These are phyloP conservation scores for Schizosaccharomyces japonicus DNA, from an alignment of 805 yeast species.

Conservation along the genomic window DNA sequence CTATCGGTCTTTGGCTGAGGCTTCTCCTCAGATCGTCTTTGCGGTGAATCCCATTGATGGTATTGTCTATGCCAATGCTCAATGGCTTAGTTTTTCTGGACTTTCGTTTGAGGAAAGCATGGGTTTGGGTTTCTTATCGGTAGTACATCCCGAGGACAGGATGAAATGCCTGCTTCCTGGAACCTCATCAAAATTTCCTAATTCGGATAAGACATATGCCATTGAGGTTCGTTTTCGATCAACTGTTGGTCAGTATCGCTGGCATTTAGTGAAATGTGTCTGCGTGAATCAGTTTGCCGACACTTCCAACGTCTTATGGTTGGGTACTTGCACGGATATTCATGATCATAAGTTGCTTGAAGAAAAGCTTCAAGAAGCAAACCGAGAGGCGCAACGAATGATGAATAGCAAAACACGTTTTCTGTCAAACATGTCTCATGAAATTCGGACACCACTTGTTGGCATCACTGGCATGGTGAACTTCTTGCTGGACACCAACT, in stretches of 20 bases:
- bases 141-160: slow-evolving; percentile 16
- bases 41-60: slow-evolving; percentile 13
- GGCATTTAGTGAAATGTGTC: slow-evolving; percentile 15
- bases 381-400: slow-evolving; percentile 17
- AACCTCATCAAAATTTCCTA: too few species aligned
- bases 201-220: slow-evolving; percentile 6
- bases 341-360: slow-evolving; percentile 16
- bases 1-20: slow-evolving; percentile 16
- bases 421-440: slow-evolving; percentile 18
- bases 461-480: slow-evolving; percentile 19
- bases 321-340: slow-evolving; percentile 18
- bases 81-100: slow-evolving; percentile 16
- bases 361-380: slow-evolving; percentile 16
- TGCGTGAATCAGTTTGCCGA: slow-evolving; percentile 9
- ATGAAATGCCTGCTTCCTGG: slow-evolving; percentile 11
- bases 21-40: slow-evolving; percentile 16
- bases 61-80: slow-evolving; percentile 15
- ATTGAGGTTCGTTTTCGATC: slow-evolving; percentile 14
- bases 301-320: slow-evolving; percentile 12
- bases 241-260: slow-evolving; percentile 13
- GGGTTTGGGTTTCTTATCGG: slow-evolving; percentile 14
- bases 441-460: slow-evolving; percentile 18
- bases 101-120: slow-evolving; percentile 11
- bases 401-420: slow-evolving; percentile 19
- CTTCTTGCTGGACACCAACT: slow-evolving; percentile 15